These are phyloP conservation scores for Neopestalotiopsis rosae DNA, from an alignment of 2,329 filamentous ascomycete genomes.

Conservation along the genomic window DNA sequence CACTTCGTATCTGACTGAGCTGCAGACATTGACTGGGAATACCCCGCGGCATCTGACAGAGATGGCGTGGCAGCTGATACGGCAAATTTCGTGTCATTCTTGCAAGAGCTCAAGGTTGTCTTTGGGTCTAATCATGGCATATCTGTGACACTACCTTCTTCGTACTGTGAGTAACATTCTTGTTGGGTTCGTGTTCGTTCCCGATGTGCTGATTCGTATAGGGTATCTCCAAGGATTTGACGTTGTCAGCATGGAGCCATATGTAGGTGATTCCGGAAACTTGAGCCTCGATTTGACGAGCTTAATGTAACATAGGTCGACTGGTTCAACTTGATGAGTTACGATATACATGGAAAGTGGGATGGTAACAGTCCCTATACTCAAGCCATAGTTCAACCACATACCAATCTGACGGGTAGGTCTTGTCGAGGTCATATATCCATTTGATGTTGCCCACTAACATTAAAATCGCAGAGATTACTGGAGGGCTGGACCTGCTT, in stretches of 20 bases:
- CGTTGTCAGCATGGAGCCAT: constrained; percentile 20
- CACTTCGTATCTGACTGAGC: too few relatives aligned
- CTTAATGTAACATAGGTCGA: constrained; percentile 7
- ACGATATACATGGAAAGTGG: constrained; percentile 48
- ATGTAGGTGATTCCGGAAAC: not conserved
- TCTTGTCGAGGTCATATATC: constrained; percentile 30
- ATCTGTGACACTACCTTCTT: constrained; percentile 22
- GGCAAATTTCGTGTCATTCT: constrained; percentile 33
- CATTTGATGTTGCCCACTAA: too few relatives aligned
- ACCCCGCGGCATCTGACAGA: constrained; percentile 21
- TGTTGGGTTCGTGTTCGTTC: too few relatives aligned
- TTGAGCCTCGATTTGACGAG: not conserved
- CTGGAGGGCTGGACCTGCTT: constrained; percentile 43
- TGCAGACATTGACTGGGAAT: not conserved
- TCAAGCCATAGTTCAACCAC: constrained; percentile 22
- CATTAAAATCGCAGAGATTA: too few relatives aligned
- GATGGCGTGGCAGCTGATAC: constrained; percentile 28
- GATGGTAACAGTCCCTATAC: constrained; percentile 33
- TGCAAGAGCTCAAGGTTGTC: constrained; percentile 18
- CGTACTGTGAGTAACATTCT: constrained; percentile 20
- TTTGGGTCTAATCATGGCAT: constrained; percentile 21
- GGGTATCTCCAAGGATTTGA: constrained; percentile 35
- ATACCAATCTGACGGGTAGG: constrained; percentile 52
- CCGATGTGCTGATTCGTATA: too few relatives aligned
- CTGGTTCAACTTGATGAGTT: constrained; percentile 37